Evolutionary conservation across 805 yeast genomes (phyloP).

Genomic region (Zygotorulaspora danielsina): DNA sequence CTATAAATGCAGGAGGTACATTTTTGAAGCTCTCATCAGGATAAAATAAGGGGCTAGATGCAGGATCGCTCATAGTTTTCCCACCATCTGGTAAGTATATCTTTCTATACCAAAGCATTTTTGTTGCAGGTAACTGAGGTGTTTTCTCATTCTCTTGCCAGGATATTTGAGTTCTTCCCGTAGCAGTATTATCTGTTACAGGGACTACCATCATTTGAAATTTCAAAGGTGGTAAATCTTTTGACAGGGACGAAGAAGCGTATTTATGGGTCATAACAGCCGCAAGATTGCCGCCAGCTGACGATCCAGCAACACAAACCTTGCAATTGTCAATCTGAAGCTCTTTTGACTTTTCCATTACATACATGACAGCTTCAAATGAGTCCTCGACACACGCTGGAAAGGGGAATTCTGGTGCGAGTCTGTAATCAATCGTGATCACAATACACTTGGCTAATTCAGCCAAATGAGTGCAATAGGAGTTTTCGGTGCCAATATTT

Average conservation of each 20-base stretch:
- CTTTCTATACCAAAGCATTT: constrained; percentile 45
- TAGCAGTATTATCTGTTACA: constrained; percentile 42
- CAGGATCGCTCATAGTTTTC: constrained; percentile 30
- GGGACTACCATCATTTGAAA: constrained; percentile 44
- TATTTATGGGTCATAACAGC: constrained; percentile 30
- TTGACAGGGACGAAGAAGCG: constrained; percentile 27
- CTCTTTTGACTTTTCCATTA: constrained; percentile 22
- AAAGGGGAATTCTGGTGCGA: constrained; percentile 48
- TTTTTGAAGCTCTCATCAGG: constrained; percentile 38
- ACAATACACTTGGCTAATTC: constrained; percentile 38
- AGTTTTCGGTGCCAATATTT: constrained; percentile 39
- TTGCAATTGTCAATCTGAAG: constrained; percentile 33
- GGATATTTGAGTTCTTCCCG: constrained; percentile 35
- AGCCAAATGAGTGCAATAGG: constrained; percentile 41
- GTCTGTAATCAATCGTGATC: constrained; percentile 45
- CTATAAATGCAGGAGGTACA: constrained; percentile 41
- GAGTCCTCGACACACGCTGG: constrained; percentile 48
- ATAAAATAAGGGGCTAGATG: constrained; percentile 42
- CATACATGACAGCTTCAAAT: constrained; percentile 37
- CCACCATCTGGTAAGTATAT: constrained; percentile 38
- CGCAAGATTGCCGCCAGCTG: constrained; percentile 41
- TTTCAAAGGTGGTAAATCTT: constrained; percentile 34
- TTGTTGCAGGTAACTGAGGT: constrained; percentile 43
- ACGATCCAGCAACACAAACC: constrained; percentile 44
- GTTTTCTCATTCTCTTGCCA: constrained; percentile 40